phyloP scores from a whole-genome alignment of 202 grass and related monocot species.

The Dendrocalamus latiflorus region DNA sequence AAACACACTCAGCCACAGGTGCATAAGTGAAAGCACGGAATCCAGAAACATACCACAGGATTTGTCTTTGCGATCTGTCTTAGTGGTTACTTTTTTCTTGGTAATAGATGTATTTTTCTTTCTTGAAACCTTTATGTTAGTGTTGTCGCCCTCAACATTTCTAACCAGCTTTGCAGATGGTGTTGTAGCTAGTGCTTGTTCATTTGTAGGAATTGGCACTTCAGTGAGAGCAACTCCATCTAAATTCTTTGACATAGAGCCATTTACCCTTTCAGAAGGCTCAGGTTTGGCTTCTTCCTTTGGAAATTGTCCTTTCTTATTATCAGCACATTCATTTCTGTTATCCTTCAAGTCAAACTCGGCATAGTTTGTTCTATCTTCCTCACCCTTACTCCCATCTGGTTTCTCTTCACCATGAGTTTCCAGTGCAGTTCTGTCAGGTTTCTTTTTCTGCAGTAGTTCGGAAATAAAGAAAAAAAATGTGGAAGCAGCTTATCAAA shows the following conservation, averaged over 20 bases:
- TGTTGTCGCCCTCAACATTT: neutral
- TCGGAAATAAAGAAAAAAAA: neutral
- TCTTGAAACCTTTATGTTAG: neutral
- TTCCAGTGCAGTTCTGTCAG: neutral
- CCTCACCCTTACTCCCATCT: neutral
- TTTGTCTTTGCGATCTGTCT: constrained; percentile 14
- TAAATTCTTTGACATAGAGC: neutral
- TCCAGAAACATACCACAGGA: constrained; percentile 40
- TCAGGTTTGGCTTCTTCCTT: constrained; percentile 7
- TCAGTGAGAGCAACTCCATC: neutral
- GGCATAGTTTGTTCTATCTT: constrained; percentile 25
- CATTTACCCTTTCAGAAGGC: constrained; percentile 15
- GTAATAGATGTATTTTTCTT: constrained; percentile 16
- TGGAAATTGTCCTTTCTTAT: constrained; percentile 3
- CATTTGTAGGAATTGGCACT: constrained; percentile 6
- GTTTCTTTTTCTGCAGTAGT: constrained; percentile 38
- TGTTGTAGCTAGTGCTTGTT: constrained; percentile 16
- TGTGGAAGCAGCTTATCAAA: constrained; percentile 1
- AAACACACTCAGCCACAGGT: neutral
- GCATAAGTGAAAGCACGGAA: neutral
- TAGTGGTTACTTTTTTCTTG: constrained; percentile 33
- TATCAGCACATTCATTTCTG: constrained; percentile 17
- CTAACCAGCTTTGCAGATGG: constrained; percentile 22
- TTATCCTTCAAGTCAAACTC: constrained; percentile 5
- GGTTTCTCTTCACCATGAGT: constrained; percentile 11